Percentiles rank a stretch among this genome's conserved stretches.
Conservation (phyloP, 176 grass and related monocot genomes). For the Leersia perrieri region DNA sequence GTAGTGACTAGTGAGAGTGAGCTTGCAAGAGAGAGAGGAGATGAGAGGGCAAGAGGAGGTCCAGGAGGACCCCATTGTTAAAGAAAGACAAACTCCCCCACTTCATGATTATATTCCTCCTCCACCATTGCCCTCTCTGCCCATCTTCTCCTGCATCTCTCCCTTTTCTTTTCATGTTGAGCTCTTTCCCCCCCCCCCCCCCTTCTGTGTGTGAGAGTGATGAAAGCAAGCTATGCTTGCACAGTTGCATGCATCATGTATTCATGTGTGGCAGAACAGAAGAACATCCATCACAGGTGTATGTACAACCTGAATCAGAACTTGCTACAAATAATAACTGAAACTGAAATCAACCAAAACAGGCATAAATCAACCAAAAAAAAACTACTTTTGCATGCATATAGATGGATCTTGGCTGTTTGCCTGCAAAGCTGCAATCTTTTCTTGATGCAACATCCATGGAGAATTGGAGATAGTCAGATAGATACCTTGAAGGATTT, state of each 20-base stretch:
- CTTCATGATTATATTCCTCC: conserved; percentile 55
- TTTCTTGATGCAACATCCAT: not conserved
- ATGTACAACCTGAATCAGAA: conserved; percentile 25
- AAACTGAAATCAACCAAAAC: not conserved
- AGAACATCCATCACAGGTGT: conserved; percentile 41
- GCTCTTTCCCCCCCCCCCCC: too few relatives aligned
- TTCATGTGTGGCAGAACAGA: conserved; percentile 54
- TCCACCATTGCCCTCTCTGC: conserved; percentile 38
- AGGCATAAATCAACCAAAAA: conserved; percentile 7
- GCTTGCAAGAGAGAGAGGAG: not conserved
- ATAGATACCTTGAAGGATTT: conserved; percentile 86
- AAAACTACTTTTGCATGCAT: not conserved
- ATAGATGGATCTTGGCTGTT: conserved; percentile 35
- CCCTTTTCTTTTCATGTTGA: conserved; percentile 29
- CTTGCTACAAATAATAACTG: not conserved
- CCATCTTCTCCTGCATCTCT: conserved; percentile 35
- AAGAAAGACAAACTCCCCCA: conserved; percentile 46
- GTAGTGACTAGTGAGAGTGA: not conserved
- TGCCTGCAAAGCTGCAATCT: not conserved
- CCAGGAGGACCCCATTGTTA: conserved; percentile 36
- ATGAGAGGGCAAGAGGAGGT: too few relatives aligned
- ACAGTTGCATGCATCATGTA: conserved; percentile 42
- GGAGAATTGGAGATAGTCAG: too few relatives aligned
- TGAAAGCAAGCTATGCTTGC: conserved; percentile 15
- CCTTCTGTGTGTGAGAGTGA: not conserved